These are phyloP conservation scores for Thermothelomyces thermophilus DNA, from an alignment of 2,329 filamentous ascomycete genomes.

Conservation along the genomic window DNA sequence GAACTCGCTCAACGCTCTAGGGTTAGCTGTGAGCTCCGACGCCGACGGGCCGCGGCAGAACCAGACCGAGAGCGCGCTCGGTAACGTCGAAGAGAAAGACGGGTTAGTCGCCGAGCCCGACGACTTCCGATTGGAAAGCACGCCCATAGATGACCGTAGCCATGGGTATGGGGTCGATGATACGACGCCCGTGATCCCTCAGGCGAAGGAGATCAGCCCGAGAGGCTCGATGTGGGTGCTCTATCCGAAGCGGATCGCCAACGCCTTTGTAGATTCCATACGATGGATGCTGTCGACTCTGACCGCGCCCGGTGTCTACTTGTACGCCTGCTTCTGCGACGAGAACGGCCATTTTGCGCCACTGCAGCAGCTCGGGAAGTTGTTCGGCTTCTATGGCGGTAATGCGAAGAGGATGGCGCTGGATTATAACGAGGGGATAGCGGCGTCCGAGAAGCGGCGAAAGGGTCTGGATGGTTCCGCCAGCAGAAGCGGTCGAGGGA, in stretches of 20 bases:
- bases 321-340: conserved; percentile 78
- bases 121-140: conserved; percentile 31
- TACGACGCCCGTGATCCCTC: conserved; percentile 59
- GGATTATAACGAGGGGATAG: conserved; percentile 30
- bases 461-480: conserved; percentile 2
- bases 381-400: conserved; percentile 46
- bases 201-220: conserved; percentile 28
- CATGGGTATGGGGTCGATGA: conserved; percentile 44
- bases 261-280: conserved; percentile 67
- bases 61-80: conserved; percentile 23
- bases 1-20: conserved; percentile 52
- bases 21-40: conserved; percentile 40
- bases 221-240: conserved; percentile 45
- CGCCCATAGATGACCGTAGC: conserved; percentile 19
- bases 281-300: conserved; percentile 73
- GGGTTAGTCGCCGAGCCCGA: conserved; percentile 29
- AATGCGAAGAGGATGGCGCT: conserved; percentile 44
- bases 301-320: conserved; percentile 71
- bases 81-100: conserved; percentile 28
- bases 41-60: conserved; percentile 30
- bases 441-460: conserved; percentile 28
- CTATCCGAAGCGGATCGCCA: conserved; percentile 63
- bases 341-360: conserved; percentile 72
- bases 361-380: conserved; percentile 62
- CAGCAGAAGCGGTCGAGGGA: conserved; percentile 20